phyloP scores from a whole-genome alignment of 805 yeast genomes.

The Myxozyma kluyveri region DNA sequence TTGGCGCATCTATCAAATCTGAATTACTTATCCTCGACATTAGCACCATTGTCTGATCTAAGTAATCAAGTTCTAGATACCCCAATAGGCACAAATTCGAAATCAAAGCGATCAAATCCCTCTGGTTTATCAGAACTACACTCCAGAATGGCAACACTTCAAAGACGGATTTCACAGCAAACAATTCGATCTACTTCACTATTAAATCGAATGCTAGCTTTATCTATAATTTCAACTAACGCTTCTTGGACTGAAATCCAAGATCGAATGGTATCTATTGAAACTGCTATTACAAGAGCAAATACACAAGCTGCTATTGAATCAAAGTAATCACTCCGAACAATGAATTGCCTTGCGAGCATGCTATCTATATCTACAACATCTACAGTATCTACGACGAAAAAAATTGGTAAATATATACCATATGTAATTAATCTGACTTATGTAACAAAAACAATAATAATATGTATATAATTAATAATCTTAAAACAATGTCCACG shows the following conservation, averaged over 20 bases:
- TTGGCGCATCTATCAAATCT: no score
- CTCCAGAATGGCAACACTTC: not conserved
- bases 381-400: conserved; percentile 1
- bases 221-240: conserved; percentile 18
- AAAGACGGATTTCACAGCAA: not conserved
- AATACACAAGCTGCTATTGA: not conserved
- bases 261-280: conserved; percentile 14
- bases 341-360: not conserved
- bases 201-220: conserved; percentile 13
- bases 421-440: not conserved
- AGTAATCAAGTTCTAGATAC: no score
- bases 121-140: no score
- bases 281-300: not conserved
- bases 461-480: not conserved
- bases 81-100: no score
- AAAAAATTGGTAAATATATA: conserved; percentile 5
- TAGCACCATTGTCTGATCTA: no score
- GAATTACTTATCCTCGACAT: no score
- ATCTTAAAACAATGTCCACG: not conserved
- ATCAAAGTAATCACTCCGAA: not conserved
- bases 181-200: conserved; percentile 12
- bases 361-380: not conserved
- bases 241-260: conserved; percentile 22
- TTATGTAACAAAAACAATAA: not conserved
- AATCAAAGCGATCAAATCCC: no score